These are phyloP conservation scores for Zopfochytrium polystomum DNA, from an alignment of 371 early-diverging fungal species.

Conservation along the genomic window DNA sequence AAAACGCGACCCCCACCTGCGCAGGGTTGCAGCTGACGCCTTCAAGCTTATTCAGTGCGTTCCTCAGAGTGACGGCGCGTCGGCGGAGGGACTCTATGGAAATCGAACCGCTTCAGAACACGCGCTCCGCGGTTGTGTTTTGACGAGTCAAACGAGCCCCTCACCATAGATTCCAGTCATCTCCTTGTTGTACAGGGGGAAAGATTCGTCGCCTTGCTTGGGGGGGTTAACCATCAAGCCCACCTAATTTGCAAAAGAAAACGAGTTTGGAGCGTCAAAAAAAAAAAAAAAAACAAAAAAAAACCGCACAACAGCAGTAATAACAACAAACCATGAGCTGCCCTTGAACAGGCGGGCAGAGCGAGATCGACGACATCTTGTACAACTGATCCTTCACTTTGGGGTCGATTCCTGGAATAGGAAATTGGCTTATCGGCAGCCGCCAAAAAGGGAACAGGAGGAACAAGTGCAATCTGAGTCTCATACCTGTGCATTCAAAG, in stretches of 20 bases:
- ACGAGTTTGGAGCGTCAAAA: background rate
- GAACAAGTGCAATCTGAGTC: background rate
- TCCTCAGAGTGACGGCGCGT: constrained; percentile 71
- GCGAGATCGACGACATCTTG: constrained; percentile 86
- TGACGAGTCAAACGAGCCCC: too few relatives aligned
- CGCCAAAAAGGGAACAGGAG: background rate
- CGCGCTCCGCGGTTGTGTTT: background rate
- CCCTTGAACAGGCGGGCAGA: constrained; percentile 76
- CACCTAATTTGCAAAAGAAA: constrained; percentile 46
- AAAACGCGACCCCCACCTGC: constrained; percentile 48
- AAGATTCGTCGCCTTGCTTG: constrained; percentile 70
- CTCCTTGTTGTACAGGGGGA: constrained; percentile 72
- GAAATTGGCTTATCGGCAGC: background rate
- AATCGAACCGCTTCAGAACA: constrained; percentile 8
- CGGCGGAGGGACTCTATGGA: constrained; percentile 77
- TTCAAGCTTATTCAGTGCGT: constrained; percentile 78
- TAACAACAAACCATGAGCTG: constrained; percentile 49
- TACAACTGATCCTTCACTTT: constrained; percentile 78
- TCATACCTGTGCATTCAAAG: constrained; percentile 79
- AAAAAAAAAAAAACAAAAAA: too few relatives aligned
- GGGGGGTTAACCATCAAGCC: constrained; percentile 96
- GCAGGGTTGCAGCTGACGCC: constrained; percentile 82
- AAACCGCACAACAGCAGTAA: too few relatives aligned
- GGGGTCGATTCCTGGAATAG: constrained; percentile 60
- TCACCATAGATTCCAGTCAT: constrained; percentile 64